Evolutionary conservation across 108 stramenopile genomes (phyloP), one percentile per base, ranked within the genome.

Genomic region (Skeletonema costatum): DNA sequence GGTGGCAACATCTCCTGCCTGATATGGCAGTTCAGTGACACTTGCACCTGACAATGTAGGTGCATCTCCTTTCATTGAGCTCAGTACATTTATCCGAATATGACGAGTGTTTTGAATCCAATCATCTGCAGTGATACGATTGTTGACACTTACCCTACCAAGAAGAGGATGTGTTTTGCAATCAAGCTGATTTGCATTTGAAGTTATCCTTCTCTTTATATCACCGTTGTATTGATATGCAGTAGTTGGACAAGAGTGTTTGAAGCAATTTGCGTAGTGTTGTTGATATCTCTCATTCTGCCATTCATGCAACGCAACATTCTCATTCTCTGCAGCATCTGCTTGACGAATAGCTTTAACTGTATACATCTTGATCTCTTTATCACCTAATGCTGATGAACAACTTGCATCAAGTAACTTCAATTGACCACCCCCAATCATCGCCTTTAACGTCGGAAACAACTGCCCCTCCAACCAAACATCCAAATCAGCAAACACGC

Each of bases 71-170:
- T 25, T 25, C 53, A 29, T 56, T 56, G 53, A 9, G 2, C 17
- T 48, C 5, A 48, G 64, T 5, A 83, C 73, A 13, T 68, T 73
- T 32, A 94, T 78, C 44, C 74, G 73, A 30, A 95, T 62, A 68
- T 93, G 92, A 21, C 94, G 78, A 21, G 92, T 92, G 61, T 95
- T 86, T 74, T 95, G 94, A 35, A 86, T 75, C 94, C 94, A 95
- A 61, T 86, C 88, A 0, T 70, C 35, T 16, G 83, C 68, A 21
- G 90, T 95, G 17, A 95, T 85, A 33, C 94, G 89, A 19, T 84
- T 33, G 67, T 95, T 95, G 38, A 58, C 69, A 19, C 59, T 68
- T n/a, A 94, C 80, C 29, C 42, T 76, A 6, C 82, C 90, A 3
- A 85, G 10, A n/a, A 90, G 66, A 48, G 91, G 74, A 31, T 76